Evolutionary conservation across 2,329 filamentous ascomycete genomes (phyloP).

Genomic region (Drechslera avenae): DNA sequence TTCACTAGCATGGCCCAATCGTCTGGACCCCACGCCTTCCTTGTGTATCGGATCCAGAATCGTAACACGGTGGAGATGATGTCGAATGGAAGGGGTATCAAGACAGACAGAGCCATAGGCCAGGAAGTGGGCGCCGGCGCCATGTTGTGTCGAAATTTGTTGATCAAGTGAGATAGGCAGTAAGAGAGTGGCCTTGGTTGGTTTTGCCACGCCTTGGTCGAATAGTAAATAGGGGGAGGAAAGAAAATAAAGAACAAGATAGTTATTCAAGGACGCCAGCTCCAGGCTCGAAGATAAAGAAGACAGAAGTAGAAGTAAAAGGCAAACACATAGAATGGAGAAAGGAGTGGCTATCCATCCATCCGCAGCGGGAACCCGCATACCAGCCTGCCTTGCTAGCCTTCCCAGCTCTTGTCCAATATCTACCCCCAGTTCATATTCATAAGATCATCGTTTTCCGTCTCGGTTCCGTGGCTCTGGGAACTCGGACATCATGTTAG

Average conservation of each 20-base stretch:
- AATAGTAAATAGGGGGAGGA: no score
- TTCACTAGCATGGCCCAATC: slow-evolving; percentile 16
- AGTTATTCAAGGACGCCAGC: no score
- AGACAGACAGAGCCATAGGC: slow-evolving; percentile 8
- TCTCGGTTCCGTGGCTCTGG: background rate
- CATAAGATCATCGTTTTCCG: background rate
- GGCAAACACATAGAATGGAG: background rate
- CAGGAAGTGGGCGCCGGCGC: slow-evolving; percentile 5
- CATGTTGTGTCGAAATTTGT: background rate
- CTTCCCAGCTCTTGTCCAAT: no score
- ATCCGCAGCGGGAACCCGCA: background rate
- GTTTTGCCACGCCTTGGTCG: no score
- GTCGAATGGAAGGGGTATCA: slow-evolving; percentile 5
- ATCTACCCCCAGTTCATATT: no score
- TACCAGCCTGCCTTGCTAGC: no score
- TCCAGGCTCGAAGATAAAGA: no score
- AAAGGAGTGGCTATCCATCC: background rate
- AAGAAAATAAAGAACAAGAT: no score
- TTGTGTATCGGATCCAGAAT: slow-evolving; percentile 11
- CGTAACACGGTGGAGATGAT: slow-evolving; percentile 8
- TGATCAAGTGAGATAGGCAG: background rate
- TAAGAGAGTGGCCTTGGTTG: background rate
- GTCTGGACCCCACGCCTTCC: slow-evolving; percentile 9
- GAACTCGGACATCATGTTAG: background rate
- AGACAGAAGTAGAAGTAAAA: no score